phyloP scores from a whole-genome alignment of 129 eudicot species.

The Ambrosia artemisiifolia region DNA sequence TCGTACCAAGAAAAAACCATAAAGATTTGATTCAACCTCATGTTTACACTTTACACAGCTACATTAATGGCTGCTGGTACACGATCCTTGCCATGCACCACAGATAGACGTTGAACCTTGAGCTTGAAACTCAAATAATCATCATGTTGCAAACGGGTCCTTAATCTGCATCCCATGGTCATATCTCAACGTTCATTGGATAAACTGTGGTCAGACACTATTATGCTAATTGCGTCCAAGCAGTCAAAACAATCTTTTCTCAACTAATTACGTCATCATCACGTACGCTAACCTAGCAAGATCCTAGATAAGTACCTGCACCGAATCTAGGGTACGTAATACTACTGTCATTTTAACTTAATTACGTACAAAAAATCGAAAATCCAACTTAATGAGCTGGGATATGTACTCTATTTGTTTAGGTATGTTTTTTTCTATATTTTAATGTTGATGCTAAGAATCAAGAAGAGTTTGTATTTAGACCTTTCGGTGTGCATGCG shows the following conservation, averaged over 20 bases:
- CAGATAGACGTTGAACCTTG: background rate
- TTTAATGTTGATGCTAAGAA: too few relatives aligned
- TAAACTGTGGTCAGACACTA: background rate
- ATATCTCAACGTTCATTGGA: background rate
- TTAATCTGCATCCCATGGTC: background rate
- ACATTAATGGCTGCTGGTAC: background rate
- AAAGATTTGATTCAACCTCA: background rate
- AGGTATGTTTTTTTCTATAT: too few relatives aligned
- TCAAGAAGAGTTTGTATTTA: too few relatives aligned
- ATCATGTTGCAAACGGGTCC: conserved; percentile 1
- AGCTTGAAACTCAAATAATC: conserved; percentile 20
- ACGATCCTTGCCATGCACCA: background rate
- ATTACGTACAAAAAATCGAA: background rate
- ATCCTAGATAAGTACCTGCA: background rate
- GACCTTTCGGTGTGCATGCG: too few relatives aligned
- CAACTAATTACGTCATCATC: conserved; percentile 12
- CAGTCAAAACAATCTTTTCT: conserved; percentile 17
- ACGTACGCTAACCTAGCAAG: conserved; percentile 2
- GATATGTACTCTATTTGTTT: too few relatives aligned
- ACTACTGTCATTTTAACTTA: background rate
- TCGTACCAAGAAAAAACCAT: background rate
- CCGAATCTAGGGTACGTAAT: background rate
- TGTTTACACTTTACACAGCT: background rate
- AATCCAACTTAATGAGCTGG: background rate
- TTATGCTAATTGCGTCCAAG: background rate